Percentiles rank a stretch among this genome's conserved stretches.
These are phyloP conservation scores for Ophiostoma sp. DNA, from an alignment of 2,329 filamentous ascomycete species.

Conservation along the genomic window DNA sequence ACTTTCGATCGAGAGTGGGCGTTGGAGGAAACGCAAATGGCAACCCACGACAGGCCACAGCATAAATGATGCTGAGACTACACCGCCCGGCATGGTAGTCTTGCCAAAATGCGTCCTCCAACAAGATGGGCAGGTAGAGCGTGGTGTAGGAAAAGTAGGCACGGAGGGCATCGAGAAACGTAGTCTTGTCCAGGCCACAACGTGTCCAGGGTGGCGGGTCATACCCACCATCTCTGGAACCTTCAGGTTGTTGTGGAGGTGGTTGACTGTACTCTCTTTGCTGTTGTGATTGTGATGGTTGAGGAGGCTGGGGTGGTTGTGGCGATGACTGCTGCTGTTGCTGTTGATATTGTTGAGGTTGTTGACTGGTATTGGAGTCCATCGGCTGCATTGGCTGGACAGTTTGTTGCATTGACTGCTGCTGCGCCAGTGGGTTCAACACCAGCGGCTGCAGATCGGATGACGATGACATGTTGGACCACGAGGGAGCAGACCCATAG, in stretches of 20 bases:
- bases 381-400: background rate
- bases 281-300: background rate
- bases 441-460: conserved; percentile 10
- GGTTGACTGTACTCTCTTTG: background rate
- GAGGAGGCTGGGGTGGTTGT: background rate
- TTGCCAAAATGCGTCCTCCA: conserved; percentile 34
- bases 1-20: conserved; percentile 13
- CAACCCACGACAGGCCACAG: conserved; percentile 34
- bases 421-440: background rate
- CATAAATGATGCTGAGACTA: conserved; percentile 32
- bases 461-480: background rate
- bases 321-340: background rate
- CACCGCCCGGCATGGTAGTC: conserved; percentile 31
- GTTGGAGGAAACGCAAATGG: conserved; percentile 27
- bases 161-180: conserved; percentile 28
- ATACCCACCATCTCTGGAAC: conserved; percentile 17
- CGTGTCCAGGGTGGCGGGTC: conserved; percentile 22
- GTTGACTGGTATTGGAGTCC: background rate
- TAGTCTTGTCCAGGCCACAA: conserved; percentile 21
- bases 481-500: background rate
- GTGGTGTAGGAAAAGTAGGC: conserved; percentile 34
- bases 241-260: background rate
- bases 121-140: conserved; percentile 31
- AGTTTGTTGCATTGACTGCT: background rate
- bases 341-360: background rate